phyloP scores from a whole-genome alignment of 257 asterid genomes.

The Solanum appendiculatum region DNA sequence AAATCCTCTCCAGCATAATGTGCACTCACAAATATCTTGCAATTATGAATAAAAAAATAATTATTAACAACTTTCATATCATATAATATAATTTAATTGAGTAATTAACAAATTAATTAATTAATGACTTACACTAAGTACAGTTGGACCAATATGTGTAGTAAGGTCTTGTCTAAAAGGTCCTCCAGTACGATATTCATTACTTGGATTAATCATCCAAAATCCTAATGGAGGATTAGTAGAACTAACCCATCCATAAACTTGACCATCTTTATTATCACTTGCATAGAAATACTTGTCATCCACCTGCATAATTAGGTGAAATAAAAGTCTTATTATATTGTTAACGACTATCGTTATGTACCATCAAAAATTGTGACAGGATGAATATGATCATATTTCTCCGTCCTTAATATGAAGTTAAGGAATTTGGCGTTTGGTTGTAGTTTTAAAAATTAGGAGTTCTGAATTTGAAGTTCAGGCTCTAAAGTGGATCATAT shows the following conservation, averaged over 20 bases:
- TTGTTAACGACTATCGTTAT: neutral
- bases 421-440: no score
- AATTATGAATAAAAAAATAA: neutral
- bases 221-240: conserved; percentile 25
- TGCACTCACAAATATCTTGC: conserved; percentile 52
- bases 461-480: neutral
- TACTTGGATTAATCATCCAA: conserved; percentile 70
- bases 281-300: conserved; percentile 51
- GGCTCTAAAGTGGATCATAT: no score
- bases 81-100: neutral
- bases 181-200: conserved; percentile 52
- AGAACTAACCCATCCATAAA: conserved; percentile 43
- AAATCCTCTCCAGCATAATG: conserved; percentile 61
- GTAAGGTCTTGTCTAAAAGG: conserved; percentile 67
- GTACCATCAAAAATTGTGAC: neutral
- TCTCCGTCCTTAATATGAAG: neutral
- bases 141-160: conserved; percentile 53
- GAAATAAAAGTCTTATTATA: neutral
- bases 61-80: neutral
- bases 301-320: conserved; percentile 36
- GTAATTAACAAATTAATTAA: no score
- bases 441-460: no score
- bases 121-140: conserved; percentile 36
- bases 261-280: conserved; percentile 41
- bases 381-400: neutral